A percentile compares a stretch with the other conserved stretches of the same genome.
Evolutionary conservation across 345 rosid species (phyloP).

Genomic region (Carallia pectinifolia): DNA sequence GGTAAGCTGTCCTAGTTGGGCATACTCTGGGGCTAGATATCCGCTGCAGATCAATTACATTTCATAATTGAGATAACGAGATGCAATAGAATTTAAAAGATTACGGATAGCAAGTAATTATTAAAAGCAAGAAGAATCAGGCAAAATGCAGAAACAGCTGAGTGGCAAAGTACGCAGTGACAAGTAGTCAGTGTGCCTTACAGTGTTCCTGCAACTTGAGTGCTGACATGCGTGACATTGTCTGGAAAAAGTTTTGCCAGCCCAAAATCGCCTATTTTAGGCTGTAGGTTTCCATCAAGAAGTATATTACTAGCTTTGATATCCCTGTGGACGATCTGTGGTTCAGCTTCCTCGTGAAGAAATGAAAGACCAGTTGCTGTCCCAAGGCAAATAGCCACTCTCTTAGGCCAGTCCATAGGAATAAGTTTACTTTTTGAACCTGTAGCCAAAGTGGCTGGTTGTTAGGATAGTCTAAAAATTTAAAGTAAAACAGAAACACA

Average conservation of each 20-base stretch:
- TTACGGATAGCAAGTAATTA: neutral
- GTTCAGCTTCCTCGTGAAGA: slow-evolving; percentile 66
- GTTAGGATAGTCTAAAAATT: slow-evolving; percentile 12
- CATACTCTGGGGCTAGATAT: slow-evolving; percentile 95
- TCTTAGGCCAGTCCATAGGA: slow-evolving; percentile 52
- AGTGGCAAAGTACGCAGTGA: slow-evolving; percentile 5
- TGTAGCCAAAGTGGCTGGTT: slow-evolving; percentile 19
- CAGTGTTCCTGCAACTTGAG: slow-evolving; percentile 82
- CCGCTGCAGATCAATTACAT: slow-evolving; percentile 50
- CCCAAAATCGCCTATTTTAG: slow-evolving; percentile 78
- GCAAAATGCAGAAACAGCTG: neutral
- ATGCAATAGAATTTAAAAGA: neutral
- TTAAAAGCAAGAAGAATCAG: neutral
- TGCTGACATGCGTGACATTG: slow-evolving; percentile 66
- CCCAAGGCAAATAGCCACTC: slow-evolving; percentile 60
- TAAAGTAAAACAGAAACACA: no score
- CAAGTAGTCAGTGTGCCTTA: slow-evolving; percentile 29
- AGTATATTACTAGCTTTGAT: slow-evolving; percentile 79
- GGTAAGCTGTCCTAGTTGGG: slow-evolving; percentile 74
- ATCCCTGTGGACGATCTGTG: slow-evolving; percentile 69
- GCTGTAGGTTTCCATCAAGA: slow-evolving; percentile 52
- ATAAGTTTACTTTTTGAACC: slow-evolving; percentile 52
- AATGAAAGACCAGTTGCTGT: slow-evolving; percentile 65
- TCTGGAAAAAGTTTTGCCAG: slow-evolving; percentile 76
- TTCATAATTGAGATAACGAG: neutral